Evolutionary conservation across 129 eudicot genomes (phyloP).

Genomic region (Apium graveolens): DNA sequence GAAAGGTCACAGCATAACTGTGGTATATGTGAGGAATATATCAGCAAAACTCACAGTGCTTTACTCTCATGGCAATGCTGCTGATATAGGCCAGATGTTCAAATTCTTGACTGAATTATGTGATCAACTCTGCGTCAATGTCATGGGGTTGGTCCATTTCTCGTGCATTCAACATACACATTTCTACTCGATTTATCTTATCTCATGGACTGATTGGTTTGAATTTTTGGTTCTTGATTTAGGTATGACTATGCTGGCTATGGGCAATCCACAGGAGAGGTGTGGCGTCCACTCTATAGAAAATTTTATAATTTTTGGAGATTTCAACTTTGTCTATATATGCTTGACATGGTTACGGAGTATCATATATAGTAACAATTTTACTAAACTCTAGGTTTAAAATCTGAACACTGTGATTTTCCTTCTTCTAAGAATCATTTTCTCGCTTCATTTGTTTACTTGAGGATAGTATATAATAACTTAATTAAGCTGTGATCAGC

Average conservation of each 20-base stretch:
- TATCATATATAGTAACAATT: no score
- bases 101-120: slow-evolving; percentile 19
- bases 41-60: slow-evolving; percentile 22
- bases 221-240: neutral
- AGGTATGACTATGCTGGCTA: slow-evolving; percentile 19
- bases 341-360: no score
- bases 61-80: slow-evolving; percentile 32
- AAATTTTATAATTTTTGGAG: neutral
- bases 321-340: neutral
- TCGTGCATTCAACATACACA: neutral
- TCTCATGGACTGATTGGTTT: neutral
- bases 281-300: neutral
- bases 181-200: neutral
- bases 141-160: slow-evolving; percentile 23
- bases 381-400: neutral
- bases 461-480: neutral
- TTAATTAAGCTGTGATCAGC: neutral
- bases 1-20: slow-evolving; percentile 18
- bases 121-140: slow-evolving; percentile 25
- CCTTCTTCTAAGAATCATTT: neutral
- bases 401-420: neutral
- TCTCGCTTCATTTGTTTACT: neutral
- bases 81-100: slow-evolving; percentile 31
- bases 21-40: slow-evolving; percentile 16
- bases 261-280: slow-evolving; percentile 21